Percentiles rank a stretch among this genome's conserved stretches.
Evolutionary conservation across 176 grass and related monocot species (phyloP).

Genomic region (Carex cristatella): DNA sequence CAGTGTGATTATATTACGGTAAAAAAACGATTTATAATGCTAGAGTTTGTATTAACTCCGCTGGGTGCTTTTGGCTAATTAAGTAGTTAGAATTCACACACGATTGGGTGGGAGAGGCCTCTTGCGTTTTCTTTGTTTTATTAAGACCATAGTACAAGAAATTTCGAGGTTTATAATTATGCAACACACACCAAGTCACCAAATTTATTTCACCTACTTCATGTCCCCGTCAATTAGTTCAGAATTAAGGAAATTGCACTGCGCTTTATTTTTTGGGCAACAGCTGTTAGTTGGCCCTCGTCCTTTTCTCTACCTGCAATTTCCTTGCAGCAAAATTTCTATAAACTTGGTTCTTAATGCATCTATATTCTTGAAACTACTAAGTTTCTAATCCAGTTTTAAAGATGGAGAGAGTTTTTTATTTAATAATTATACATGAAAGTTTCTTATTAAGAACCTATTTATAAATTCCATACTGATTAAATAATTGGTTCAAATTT

Average conservation of each 20-base stretch:
- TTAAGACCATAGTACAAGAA: not conserved
- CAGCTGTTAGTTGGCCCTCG: not conserved
- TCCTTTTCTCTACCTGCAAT: not conserved
- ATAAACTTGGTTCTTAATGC: not conserved
- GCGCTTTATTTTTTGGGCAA: not conserved
- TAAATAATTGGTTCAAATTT: too few species aligned
- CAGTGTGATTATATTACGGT: not conserved
- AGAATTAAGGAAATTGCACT: not conserved
- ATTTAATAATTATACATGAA: too few species aligned
- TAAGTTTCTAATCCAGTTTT: too few species aligned
- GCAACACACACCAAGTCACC: not conserved
- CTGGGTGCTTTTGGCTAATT: not conserved
- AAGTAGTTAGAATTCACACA: not conserved
- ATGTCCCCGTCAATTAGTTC: not conserved
- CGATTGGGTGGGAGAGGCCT: not conserved
- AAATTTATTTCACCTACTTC: constrained; percentile 12
- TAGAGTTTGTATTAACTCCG: not conserved
- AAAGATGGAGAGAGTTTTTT: too few species aligned
- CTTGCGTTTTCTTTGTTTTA: not conserved
- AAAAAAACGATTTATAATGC: not conserved
- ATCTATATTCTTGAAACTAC: too few species aligned
- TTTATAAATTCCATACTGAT: too few species aligned
- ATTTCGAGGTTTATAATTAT: not conserved
- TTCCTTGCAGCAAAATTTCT: not conserved
- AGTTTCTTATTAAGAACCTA: too few species aligned